Evolutionary conservation across 108 stramenopile species (phyloP).

Genomic region (Schizochytrium sp.): DNA sequence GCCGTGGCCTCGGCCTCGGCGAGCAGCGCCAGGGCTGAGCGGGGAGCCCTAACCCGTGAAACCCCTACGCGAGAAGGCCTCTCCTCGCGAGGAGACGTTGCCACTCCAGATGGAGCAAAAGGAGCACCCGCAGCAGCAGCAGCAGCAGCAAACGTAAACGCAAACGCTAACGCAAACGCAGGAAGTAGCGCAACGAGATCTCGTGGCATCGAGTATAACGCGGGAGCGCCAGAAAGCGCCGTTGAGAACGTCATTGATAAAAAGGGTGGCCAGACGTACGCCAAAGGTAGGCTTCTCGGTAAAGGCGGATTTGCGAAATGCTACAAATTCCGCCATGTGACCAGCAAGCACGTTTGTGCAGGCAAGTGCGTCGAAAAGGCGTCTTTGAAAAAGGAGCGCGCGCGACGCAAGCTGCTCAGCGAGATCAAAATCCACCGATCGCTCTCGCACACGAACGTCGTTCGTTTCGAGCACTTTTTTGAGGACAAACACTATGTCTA

Average conservation of each 20-base stretch:
- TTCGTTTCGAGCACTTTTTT: constrained; percentile 93
- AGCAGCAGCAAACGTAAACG: no score
- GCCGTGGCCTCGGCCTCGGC: no score
- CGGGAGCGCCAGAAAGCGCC: not conserved
- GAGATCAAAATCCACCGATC: constrained; percentile 95
- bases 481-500: constrained; percentile 91
- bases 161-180: not conserved
- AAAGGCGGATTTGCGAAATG: constrained; percentile 84
- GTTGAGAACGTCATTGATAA: not conserved
- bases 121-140: no score
- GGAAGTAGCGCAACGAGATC: not conserved
- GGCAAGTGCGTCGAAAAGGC: constrained; percentile 86
- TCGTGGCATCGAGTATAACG: not conserved
- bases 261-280: constrained; percentile 14
- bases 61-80: no score
- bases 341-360: constrained; percentile 70
- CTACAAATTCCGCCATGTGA: constrained; percentile 68
- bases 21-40: no score
- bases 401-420: constrained; percentile 75
- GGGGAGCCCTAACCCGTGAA: no score
- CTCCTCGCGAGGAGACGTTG: no score
- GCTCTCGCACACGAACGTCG: constrained; percentile 78
- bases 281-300: constrained; percentile 12
- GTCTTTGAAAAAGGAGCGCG: constrained; percentile 71
- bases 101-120: no score